These are phyloP conservation scores for Ophiostoma montium DNA, from an alignment of 2,329 filamentous ascomycete species.

Conservation along the genomic window DNA sequence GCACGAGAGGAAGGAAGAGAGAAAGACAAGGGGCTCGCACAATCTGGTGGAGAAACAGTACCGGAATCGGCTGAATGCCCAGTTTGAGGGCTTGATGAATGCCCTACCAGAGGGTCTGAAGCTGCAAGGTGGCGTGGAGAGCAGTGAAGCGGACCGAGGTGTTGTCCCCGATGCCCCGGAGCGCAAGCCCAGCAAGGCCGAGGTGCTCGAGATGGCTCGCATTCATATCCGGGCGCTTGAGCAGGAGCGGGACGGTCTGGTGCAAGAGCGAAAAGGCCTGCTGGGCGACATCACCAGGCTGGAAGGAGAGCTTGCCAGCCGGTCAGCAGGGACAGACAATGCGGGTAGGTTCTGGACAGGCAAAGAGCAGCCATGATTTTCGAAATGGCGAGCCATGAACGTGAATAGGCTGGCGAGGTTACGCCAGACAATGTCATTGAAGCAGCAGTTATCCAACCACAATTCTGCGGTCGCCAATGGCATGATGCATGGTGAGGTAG, in stretches of 20 bases:
- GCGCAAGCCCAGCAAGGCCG: constrained; percentile 20
- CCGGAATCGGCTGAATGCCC: constrained; percentile 12
- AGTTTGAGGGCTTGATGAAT: constrained; percentile 13
- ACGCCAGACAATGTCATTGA: no score
- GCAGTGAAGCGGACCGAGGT: not conserved
- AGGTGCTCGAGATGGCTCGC: constrained; percentile 23
- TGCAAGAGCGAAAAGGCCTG: constrained; percentile 19
- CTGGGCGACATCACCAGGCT: constrained; percentile 9
- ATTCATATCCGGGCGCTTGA: constrained; percentile 22
- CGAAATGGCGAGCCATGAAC: no score
- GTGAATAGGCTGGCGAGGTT: no score
- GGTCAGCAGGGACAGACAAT: not conserved
- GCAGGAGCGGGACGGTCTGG: constrained; percentile 17
- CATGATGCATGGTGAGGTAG: not conserved
- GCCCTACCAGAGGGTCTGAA: constrained; percentile 10
- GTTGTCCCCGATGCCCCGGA: not conserved
- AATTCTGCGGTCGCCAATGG: not conserved
- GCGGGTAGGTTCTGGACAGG: not conserved
- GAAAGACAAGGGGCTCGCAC: constrained; percentile 7
- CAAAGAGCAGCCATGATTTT: no score
- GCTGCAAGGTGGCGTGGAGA: not conserved
- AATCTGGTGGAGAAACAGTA: constrained; percentile 15
- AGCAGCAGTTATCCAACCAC: no score
- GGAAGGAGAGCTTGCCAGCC: constrained; percentile 1
- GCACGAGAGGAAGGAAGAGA: constrained; percentile 14